Evolutionary conservation across 2,329 filamentous ascomycete genomes (phyloP).

Genomic region (Annulohypoxylon truncatum): DNA sequence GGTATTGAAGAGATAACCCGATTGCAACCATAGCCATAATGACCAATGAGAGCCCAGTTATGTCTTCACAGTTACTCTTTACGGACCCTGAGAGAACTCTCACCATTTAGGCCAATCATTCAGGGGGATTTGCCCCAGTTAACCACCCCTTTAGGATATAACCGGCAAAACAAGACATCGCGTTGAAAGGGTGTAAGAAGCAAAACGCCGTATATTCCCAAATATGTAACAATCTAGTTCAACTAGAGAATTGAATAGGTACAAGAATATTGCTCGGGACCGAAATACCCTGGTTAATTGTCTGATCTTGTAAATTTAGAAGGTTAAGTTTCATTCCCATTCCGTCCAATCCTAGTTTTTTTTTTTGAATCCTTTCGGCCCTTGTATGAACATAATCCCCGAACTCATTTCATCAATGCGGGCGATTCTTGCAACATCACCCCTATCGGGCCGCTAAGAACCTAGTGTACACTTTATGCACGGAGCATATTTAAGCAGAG

Average conservation of each 20-base stretch:
- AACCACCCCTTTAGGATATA: neutral
- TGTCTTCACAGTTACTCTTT: neutral
- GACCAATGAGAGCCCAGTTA: neutral
- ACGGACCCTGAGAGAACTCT: neutral
- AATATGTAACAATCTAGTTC: constrained; percentile 5
- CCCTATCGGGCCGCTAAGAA: neutral
- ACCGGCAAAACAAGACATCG: neutral
- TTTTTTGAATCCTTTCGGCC: neutral
- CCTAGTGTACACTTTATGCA: neutral
- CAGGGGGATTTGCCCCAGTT: neutral
- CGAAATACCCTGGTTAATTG: constrained; percentile 2
- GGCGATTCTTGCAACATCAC: neutral
- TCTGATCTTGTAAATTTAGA: constrained; percentile 19
- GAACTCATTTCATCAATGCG: neutral
- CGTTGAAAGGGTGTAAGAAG: neutral
- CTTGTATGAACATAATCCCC: neutral
- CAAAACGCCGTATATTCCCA: neutral
- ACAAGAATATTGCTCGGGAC: constrained; percentile 19
- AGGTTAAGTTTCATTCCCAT: constrained; percentile 6
- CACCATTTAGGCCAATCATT: neutral
- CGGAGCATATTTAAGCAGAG: neutral
- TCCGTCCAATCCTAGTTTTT: constrained; percentile 2
- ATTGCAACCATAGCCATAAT: neutral
- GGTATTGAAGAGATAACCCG: neutral
- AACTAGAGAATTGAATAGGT: constrained; percentile 17